Evolutionary conservation across 768 basidiomycete species (phyloP), one percentile per base, ranked within the genome.

Genomic region (Sporobolomyces roseus): DNA sequence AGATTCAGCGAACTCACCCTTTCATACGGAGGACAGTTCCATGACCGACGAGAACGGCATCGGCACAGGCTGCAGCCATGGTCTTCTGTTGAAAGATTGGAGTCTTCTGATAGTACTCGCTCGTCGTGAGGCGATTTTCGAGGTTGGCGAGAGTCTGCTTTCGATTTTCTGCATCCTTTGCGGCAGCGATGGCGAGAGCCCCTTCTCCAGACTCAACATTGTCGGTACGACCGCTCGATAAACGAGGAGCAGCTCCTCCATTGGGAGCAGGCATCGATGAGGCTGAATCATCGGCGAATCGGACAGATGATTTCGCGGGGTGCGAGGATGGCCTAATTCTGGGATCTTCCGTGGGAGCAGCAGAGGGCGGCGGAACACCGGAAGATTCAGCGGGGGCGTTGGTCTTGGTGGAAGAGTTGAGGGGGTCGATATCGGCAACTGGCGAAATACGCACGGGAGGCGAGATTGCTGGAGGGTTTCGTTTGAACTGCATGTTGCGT

Each of bases 1-100:
- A n/a, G n/a, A n/a, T n/a, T n/a, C n/a, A n/a, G n/a, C n/a, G 7
- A 19, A 17, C 62, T 29, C 19, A 70, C 69, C 48, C 29, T 52
- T 58, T 55, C 60, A 70, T 62, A 1, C 64, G 48, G 14, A 46
- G 27, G 2, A 59, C 48, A 12, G 49, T 49, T 13, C 49, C 29
- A n/a, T 61, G 48, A n/a, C 45, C 43, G 61, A 71, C 35, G 25
- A 30, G 30, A 12, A 71, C 43, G 1, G 61, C 54, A 27, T 66
- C 38, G 2, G 61, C 61, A 30, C 65, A 71, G 0, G 61, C 65
- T 7, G 65, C 32, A 1, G 54, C 50, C 14, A 53, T 27, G 4
- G 30, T n/a, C 32, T 27, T 53, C 14, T 36, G 5, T 16, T 54
- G 29, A 27, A 65, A 65, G 16, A 54, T 3, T 3, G 43, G 23